Base-by-base conservation (phyloP, 164 flowering plant genomes). In the Litsea cubeba region DNA sequence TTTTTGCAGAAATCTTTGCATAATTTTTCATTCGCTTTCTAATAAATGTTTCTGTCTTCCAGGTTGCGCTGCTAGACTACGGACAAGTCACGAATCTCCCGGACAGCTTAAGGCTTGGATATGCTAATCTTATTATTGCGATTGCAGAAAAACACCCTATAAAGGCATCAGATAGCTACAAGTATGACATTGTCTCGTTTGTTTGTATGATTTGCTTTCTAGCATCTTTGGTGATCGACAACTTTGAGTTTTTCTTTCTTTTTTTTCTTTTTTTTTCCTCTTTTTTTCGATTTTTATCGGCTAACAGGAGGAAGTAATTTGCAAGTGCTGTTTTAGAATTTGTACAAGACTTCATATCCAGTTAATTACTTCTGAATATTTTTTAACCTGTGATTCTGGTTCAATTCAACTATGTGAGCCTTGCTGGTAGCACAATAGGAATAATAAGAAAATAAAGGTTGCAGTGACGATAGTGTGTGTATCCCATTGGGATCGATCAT, bases 31-130 rank as follows among this genome's bases (percentile, higher is more conserved):
- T 20, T 14, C 60, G 17, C 17, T 54, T 14, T 18, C 46, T 7
- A 40, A 40, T 40, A 5, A 40, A 14, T 3, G 46, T 23, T 23
- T 50, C 65, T 23, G 0, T 5, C 26, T 54, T 74, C 76, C 82
- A 95, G 98, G 97, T 95, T 77, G 97, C 92, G 14, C 83, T 95
- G 88, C 88, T 95, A 50, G 99, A 95, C 77, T 95, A 95, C 79
- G 99, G 97, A 74, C 99, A 95, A 86, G 99, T 95, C 83, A 95
- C 93, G 86, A 93, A 93, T 83, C 95, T 95, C 40, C 93, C 97
- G 25, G 89, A 93, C 12, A 54, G 76, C 32, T 74, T 95, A 77
- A 90, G 99, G 84, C 90, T 95, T 74, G 97, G 93, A 69, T 95
- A 89, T 87, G 97, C 99, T 54, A 85, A 79, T 75, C 86, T 95